These are phyloP conservation scores for Parachlorella kessleri DNA, from an alignment of 139 green algal species.

Conservation along the genomic window DNA sequence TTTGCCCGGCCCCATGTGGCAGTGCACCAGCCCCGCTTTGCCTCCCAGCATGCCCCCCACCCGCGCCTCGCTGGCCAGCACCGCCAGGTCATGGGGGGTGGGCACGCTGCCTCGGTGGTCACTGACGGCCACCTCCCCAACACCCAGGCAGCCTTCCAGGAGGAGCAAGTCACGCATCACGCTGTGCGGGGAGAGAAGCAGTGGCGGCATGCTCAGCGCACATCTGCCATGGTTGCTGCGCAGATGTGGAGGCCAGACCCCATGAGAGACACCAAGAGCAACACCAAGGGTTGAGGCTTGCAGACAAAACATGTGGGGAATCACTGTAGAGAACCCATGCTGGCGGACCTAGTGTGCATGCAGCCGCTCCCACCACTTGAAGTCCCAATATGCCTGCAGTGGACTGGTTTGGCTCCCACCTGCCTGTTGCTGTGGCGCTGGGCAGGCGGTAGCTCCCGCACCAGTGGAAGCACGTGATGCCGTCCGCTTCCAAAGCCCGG, in stretches of 20 bases:
- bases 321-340: too few relatives aligned
- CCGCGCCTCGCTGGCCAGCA: constrained; percentile 40
- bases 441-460: constrained; percentile 41
- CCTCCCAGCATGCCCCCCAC: constrained; percentile 53
- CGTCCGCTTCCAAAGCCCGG: constrained; percentile 29
- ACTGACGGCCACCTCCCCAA: constrained; percentile 51
- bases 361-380: too few relatives aligned
- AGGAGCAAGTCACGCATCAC: constrained; percentile 38
- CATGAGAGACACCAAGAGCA: too few relatives aligned
- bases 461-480: constrained; percentile 45
- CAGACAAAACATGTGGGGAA: too few relatives aligned
- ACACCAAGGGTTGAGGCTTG: too few relatives aligned
- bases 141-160: constrained; percentile 41
- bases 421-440: constrained; percentile 35
- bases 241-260: too few relatives aligned
- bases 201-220: too few relatives aligned
- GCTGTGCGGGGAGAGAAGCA: too few relatives aligned
- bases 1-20: constrained; percentile 41
- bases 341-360: too few relatives aligned
- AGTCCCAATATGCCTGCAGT: too few relatives aligned
- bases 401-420: too few relatives aligned
- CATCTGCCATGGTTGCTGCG: too few relatives aligned
- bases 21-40: constrained; percentile 46
- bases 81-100: constrained; percentile 21
- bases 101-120: constrained; percentile 47